Evolutionary conservation across 176 grass and related monocot species (phyloP).

Genomic region (Juncus effusus): DNA sequence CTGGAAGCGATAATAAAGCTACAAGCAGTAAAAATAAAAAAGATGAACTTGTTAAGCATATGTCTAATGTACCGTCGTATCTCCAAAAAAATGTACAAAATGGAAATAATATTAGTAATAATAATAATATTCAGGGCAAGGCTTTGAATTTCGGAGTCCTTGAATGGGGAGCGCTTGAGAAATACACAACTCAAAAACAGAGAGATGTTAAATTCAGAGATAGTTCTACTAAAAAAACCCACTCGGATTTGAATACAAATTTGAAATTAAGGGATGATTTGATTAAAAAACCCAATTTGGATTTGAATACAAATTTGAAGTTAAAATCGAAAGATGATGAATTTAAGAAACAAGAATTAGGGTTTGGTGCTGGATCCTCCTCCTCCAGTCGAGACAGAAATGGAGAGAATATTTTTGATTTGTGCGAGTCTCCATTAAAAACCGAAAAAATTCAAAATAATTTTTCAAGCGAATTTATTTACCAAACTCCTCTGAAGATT

Average conservation of each 20-base stretch:
- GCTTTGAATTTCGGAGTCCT: slow-evolving; percentile 86
- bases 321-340: too few species aligned
- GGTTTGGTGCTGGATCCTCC: too few species aligned
- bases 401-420: too few species aligned
- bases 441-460: slow-evolving; percentile 31
- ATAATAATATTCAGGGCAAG: slow-evolving; percentile 59
- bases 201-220: slow-evolving; percentile 5
- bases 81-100: slow-evolving; percentile 40
- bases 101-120: slow-evolving; percentile 32
- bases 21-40: slow-evolving; percentile 43
- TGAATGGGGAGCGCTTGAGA: slow-evolving; percentile 78
- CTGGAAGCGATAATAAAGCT: slow-evolving; percentile 37
- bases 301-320: too few species aligned
- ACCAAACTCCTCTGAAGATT: slow-evolving; percentile 34
- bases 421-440: slow-evolving; percentile 20
- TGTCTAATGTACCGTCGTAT: slow-evolving; percentile 90
- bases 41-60: slow-evolving; percentile 89
- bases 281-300: too few species aligned
- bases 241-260: too few species aligned
- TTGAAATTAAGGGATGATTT: too few species aligned
- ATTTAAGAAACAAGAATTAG: too few species aligned
- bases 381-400: too few species aligned
- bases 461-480: slow-evolving; percentile 38
- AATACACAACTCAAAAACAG: slow-evolving; percentile 64
- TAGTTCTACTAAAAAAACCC: too few species aligned